phyloP scores from a whole-genome alignment of 371 early-diverging fungal genomes.

The Capillidium heterosporum region DNA sequence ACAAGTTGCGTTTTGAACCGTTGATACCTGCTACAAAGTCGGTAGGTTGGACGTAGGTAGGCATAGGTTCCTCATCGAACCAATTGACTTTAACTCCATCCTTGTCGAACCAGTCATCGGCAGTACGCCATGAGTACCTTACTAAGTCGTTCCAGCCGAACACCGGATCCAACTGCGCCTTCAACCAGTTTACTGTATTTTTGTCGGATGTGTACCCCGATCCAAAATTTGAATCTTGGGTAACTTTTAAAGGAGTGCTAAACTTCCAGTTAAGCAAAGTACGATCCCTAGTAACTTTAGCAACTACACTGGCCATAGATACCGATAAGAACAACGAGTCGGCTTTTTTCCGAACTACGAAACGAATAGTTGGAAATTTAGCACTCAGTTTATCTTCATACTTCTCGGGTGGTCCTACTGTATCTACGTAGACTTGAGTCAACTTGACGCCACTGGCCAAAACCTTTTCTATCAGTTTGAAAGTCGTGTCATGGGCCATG shows the following conservation, averaged over 20 bases:
- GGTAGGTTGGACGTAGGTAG: too few species aligned
- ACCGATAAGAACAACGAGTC: slow-evolving; percentile 93
- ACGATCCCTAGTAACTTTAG: slow-evolving; percentile 89
- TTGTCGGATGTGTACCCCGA: slow-evolving; percentile 91
- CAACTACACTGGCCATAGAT: slow-evolving; percentile 96
- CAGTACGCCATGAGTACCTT: slow-evolving; percentile 95
- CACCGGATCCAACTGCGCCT: slow-evolving; percentile 52
- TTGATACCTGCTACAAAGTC: too few species aligned
- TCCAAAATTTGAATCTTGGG: slow-evolving; percentile 41
- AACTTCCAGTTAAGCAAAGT: slow-evolving; percentile 67
- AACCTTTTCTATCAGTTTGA: slow-evolving; percentile 49
- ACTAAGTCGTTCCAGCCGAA: slow-evolving; percentile 89
- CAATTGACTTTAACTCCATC: slow-evolving; percentile 5
- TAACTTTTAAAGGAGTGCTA: slow-evolving; percentile 32
- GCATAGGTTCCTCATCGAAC: neutral
- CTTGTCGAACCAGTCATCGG: slow-evolving; percentile 42
- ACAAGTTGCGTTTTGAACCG: too few species aligned
- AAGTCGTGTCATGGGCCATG: slow-evolving; percentile 87
- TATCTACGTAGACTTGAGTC: slow-evolving; percentile 87
- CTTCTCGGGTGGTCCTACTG: slow-evolving; percentile 82
- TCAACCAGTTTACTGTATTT: slow-evolving; percentile 80
- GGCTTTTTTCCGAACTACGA: slow-evolving; percentile 89
- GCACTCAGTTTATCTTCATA: slow-evolving; percentile 61
- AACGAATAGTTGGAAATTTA: slow-evolving; percentile 51
- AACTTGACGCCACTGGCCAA: slow-evolving; percentile 48